phyloP scores from a whole-genome alignment of 78 protist genomes.

The Dictyostelium discoideum region dicty_2.7 NC_007089.4:3245001-3245500 shows the following conservation, averaged over 20 bases:
- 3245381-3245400: constrained; percentile 44
- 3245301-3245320: constrained; percentile 28
- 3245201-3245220: constrained; percentile 16
- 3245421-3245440: constrained; percentile 46
- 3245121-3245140: no score
- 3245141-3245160: background rate
- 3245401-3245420: constrained; percentile 16
- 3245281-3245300: constrained; percentile 37
- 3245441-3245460: constrained; percentile 38
- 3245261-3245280: constrained; percentile 59
- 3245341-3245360: constrained; percentile 33
- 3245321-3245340: constrained; percentile 53
- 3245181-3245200: no score
- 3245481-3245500: constrained; percentile 21
- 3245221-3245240: constrained; percentile 45
- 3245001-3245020: no score
- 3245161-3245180: background rate
- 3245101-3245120: no score
- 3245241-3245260: constrained; percentile 31
- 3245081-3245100: no score
- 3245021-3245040: no score
- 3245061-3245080: no score
- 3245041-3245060: no score
- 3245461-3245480: constrained; percentile 34
- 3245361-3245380: constrained; percentile 58